Conservation (phyloP, 441 rosid genomes). For the Jatropha podagrica region DNA sequence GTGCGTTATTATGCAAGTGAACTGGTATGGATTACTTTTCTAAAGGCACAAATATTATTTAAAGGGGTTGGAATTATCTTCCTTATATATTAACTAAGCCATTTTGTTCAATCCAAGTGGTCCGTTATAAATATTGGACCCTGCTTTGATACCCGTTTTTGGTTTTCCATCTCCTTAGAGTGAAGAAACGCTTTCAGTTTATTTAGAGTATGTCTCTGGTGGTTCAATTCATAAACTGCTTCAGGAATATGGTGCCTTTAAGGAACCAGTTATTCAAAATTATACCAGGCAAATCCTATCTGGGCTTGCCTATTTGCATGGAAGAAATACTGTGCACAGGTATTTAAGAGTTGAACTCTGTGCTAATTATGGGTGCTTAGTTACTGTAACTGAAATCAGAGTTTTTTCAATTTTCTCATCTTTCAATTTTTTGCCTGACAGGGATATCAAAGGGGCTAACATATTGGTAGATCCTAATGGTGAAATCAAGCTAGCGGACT, state of each 20-base stretch:
- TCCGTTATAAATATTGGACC: too few relatives aligned
- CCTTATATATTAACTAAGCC: background rate
- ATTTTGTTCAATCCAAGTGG: background rate
- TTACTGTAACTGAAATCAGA: slow-evolving; percentile 1
- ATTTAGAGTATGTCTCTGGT: slow-evolving; percentile 92
- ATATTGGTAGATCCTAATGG: slow-evolving; percentile 93
- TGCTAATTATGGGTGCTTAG: background rate
- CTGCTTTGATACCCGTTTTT: slow-evolving; percentile 19
- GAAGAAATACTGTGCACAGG: slow-evolving; percentile 94
- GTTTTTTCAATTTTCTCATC: slow-evolving; percentile 9
- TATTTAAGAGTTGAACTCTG: slow-evolving; percentile 22
- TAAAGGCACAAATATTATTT: background rate
- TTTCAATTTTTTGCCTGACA: slow-evolving; percentile 33
- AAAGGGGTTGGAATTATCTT: slow-evolving; percentile 8
- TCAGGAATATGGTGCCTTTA: slow-evolving; percentile 88
- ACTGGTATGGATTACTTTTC: slow-evolving; percentile 55
- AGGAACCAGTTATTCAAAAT: slow-evolving; percentile 91
- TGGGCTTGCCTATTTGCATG: slow-evolving; percentile 91
- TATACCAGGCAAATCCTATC: slow-evolving; percentile 82
- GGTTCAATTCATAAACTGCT: slow-evolving; percentile 96
- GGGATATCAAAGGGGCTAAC: slow-evolving; percentile 98
- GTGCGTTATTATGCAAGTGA: slow-evolving; percentile 92
- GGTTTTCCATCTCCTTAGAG: slow-evolving; percentile 46
- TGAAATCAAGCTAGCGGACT: slow-evolving; percentile 90
- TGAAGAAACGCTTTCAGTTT: slow-evolving; percentile 86